Evolutionary conservation across 169 alveolate species (phyloP).

Genomic region (Plasmodium falciparum): DNA sequence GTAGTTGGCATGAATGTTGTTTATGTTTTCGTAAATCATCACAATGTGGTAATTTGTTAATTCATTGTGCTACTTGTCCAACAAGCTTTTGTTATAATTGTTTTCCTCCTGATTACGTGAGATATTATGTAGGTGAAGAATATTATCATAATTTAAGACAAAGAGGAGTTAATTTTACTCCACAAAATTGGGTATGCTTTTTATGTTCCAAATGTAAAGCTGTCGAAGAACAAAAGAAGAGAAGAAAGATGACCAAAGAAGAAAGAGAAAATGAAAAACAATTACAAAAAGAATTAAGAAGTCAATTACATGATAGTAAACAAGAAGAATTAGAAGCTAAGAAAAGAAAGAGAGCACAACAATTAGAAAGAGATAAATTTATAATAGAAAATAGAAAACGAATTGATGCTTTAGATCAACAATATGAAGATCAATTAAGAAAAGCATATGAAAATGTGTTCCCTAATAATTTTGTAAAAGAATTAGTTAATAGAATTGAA

Average conservation of each 20-base stretch:
- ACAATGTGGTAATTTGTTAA: conserved; percentile 92
- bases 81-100: conserved; percentile 94
- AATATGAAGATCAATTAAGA: conserved; percentile 78
- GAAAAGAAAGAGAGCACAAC: conserved; percentile 73
- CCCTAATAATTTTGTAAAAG: conserved; percentile 84
- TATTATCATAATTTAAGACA: conserved; percentile 90
- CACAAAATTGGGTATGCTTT: conserved; percentile 91
- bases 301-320: conserved; percentile 83
- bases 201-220: conserved; percentile 93
- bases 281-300: conserved; percentile 89
- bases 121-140: conserved; percentile 90
- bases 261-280: conserved; percentile 85
- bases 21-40: conserved; percentile 92
- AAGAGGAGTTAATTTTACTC: conserved; percentile 91
- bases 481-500: conserved; percentile 80
- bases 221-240: conserved; percentile 90
- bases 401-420: conserved; percentile 77
- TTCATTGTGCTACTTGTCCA: conserved; percentile 94
- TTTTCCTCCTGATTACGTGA: conserved; percentile 91
- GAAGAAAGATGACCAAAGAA: conserved; percentile 89
- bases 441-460: conserved; percentile 81
- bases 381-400: conserved; percentile 75
- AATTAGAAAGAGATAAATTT: conserved; percentile 72
- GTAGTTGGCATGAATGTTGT: conserved; percentile 95
- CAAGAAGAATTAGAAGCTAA: conserved; percentile 81